Evolutionary conservation across 768 basidiomycete species (phyloP), one percentile per base, ranked within the genome.

Genomic region (Mycena belliarum): DNA sequence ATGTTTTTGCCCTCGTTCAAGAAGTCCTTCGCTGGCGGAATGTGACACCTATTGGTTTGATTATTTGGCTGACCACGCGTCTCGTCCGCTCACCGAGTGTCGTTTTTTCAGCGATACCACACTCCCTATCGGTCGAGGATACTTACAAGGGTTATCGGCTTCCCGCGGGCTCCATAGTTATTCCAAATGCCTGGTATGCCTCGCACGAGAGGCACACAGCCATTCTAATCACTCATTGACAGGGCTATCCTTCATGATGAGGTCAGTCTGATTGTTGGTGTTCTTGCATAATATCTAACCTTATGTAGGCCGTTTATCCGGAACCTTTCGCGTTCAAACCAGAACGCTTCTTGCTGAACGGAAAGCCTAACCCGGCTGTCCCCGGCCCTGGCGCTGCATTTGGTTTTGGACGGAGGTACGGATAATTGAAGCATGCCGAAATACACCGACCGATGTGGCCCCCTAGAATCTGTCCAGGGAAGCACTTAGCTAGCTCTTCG

Each of bases 401-500:
- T 11, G 55, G 55, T 11, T 49, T n/a, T 16, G 55, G 55, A 8
- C 3, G 55, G 7, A 24, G 55, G 55, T 57, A 12, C 21, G 45
- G 42, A n/a, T 6, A 15, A 9, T 24, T 6, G 24, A 23, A 24
- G 3, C 21, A 25, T 2, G 20, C 23, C 18, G 8, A 23, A 11
- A 46, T 46, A 7, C 4, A 35, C 12, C 4, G 7, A 15, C 33
- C 3, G 16, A 35, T 35, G 16, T 14, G 12, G 33, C 20, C 26
- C 12, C 10, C 12, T 16, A 66, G 65, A 11, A 49, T 62, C 6
- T 66, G 65, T 25, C 60, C 60, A 0, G 72, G 70, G 8, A 26
- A 52, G 16, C 55, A 68, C 53, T 28, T 73, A 25, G 70, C 68
- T 2, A 56, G 59, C 8, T 50, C 61, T 6, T 59, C 68, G 7